phyloP scores from a whole-genome alignment of 495 filamentous ascomycete genomes.

The Talaromyces proteolyticus region DNA sequence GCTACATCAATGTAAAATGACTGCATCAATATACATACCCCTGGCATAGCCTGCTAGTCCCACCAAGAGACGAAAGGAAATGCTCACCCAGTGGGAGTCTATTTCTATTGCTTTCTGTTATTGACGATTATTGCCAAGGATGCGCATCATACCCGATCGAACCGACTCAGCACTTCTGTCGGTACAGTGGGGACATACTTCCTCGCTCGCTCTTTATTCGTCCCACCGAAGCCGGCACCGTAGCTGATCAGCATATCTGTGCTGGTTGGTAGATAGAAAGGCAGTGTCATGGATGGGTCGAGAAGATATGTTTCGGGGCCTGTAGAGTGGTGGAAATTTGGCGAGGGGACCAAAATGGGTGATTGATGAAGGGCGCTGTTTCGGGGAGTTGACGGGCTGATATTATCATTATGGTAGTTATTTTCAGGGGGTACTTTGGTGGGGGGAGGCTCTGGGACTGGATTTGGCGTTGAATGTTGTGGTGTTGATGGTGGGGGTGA shows the following conservation, averaged over 20 bases:
- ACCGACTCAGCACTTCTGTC: constrained; percentile 83
- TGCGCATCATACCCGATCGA: constrained; percentile 61
- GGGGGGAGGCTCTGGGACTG: constrained; percentile 27
- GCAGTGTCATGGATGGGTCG: constrained; percentile 87
- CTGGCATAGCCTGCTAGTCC: too few relatives aligned
- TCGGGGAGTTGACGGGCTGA: constrained; percentile 14
- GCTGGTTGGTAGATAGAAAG: constrained; percentile 89
- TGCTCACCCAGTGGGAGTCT: too few relatives aligned
- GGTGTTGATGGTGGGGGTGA: constrained; percentile 39
- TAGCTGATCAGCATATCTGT: constrained; percentile 97
- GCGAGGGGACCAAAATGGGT: constrained; percentile 1
- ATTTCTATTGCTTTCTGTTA: too few relatives aligned
- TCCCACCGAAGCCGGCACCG: constrained; percentile 87
- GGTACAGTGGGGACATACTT: constrained; percentile 98
- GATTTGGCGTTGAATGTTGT: constrained; percentile 34
- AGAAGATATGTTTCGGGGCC: constrained; percentile 57
- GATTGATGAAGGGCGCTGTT: constrained; percentile 12
- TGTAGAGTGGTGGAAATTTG: neutral
- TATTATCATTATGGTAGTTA: constrained; percentile 41
- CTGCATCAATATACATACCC: too few relatives aligned
- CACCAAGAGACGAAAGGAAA: too few relatives aligned
- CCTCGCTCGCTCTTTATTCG: constrained; percentile 83
- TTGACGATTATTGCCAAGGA: too few relatives aligned
- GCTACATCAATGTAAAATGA: too few relatives aligned
- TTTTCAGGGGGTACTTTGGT: constrained; percentile 38